phyloP scores from a whole-genome alignment of 2,329 filamentous ascomycete genomes.

The Claviceps humidiphila region DNA sequence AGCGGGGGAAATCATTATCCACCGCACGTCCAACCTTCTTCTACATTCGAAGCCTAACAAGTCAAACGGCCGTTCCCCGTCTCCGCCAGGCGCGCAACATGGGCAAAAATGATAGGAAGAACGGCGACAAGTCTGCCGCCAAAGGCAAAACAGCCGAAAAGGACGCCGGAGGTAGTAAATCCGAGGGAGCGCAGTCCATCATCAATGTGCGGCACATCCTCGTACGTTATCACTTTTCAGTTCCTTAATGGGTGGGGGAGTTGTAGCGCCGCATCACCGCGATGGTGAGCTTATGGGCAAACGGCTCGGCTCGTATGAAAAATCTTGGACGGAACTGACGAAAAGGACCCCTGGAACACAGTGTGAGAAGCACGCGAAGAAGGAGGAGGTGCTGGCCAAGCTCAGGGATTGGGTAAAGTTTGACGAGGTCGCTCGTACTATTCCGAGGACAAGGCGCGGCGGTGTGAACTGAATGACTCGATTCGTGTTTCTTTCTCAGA shows the following conservation, averaged over 20 bases:
- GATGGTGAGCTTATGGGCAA: background rate
- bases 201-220: slow-evolving; percentile 68
- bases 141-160: slow-evolving; percentile 13
- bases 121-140: background rate
- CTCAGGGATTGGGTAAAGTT: slow-evolving; percentile 55
- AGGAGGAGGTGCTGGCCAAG: slow-evolving; percentile 61
- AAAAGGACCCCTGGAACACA: slow-evolving; percentile 13
- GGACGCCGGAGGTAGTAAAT: slow-evolving; percentile 23
- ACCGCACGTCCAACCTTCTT: no score
- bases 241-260: background rate
- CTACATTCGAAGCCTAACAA: no score
- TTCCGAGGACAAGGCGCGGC: slow-evolving; percentile 64
- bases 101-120: background rate
- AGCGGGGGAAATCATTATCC: no score
- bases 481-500: no score
- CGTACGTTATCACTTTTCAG: slow-evolving; percentile 18
- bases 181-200: slow-evolving; percentile 50
- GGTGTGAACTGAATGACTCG: slow-evolving; percentile 11
- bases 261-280: background rate
- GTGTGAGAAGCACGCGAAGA: slow-evolving; percentile 66
- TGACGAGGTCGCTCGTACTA: slow-evolving; percentile 61
- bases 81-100: background rate
- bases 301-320: background rate
- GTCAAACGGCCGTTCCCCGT: no score
- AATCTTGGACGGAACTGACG: background rate